These are phyloP conservation scores for Gonium pectorale DNA, from an alignment of 139 green algal species.

Conservation along the genomic window DNA sequence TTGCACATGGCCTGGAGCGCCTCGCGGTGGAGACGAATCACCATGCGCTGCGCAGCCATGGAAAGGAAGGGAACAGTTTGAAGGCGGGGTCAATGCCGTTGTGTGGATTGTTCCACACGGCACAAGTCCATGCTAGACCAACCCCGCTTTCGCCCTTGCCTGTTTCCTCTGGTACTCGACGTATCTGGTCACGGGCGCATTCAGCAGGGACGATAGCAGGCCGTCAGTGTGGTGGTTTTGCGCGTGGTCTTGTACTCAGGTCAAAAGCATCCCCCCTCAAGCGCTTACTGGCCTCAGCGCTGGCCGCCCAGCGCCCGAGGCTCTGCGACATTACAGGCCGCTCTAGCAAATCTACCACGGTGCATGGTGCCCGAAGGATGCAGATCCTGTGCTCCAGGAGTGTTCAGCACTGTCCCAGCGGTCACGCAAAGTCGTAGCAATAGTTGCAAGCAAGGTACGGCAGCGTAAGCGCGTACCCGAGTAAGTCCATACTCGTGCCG, in stretches of 20 bases:
- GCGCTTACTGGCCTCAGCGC: constrained; percentile 47
- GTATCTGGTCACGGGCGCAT: background rate
- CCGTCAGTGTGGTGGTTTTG: background rate
- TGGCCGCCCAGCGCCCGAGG: background rate
- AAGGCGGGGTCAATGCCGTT: too few relatives aligned
- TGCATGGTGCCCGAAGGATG: background rate
- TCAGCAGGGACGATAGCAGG: background rate
- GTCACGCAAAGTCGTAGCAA: background rate
- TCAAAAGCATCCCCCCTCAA: background rate
- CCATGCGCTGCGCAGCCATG: constrained; percentile 45
- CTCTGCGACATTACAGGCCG: background rate
- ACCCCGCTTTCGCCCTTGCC: too few relatives aligned
- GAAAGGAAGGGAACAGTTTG: too few relatives aligned
- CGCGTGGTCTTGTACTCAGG: background rate
- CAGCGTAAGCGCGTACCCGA: background rate
- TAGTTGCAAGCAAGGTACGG: background rate
- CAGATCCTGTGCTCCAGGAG: background rate
- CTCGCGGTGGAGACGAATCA: constrained; percentile 51
- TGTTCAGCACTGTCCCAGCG: background rate
- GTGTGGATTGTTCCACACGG: too few relatives aligned
- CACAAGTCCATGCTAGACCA: too few relatives aligned
- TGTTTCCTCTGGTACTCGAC: constrained; percentile 47
- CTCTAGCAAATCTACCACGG: constrained; percentile 30
- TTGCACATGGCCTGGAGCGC: constrained; percentile 50
- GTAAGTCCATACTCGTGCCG: constrained; percentile 21